These are phyloP conservation scores for Alisma plantagoaquatica DNA, from an alignment of 106 monocot species.

Conservation along the genomic window DNA sequence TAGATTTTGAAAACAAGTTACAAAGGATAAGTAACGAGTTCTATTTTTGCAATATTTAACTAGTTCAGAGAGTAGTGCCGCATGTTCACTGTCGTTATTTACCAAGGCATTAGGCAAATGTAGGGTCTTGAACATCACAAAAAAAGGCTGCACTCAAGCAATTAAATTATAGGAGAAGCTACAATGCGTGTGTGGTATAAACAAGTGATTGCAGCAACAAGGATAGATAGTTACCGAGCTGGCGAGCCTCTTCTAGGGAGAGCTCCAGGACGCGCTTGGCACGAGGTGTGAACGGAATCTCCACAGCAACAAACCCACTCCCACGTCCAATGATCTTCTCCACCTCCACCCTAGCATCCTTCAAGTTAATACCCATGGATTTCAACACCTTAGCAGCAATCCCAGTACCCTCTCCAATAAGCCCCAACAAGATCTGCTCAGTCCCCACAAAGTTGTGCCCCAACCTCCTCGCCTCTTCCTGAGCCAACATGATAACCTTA, in stretches of 20 bases:
- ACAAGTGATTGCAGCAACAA: too few species aligned
- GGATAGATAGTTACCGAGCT: constrained; percentile 19
- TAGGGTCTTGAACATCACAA: too few species aligned
- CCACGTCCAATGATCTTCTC: constrained; percentile 32
- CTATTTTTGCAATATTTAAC: too few species aligned
- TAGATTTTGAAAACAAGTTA: too few species aligned
- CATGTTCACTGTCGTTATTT: too few species aligned
- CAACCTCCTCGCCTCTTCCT: constrained; percentile 26
- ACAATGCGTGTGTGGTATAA: too few species aligned
- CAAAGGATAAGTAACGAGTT: too few species aligned
- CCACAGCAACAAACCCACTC: constrained; percentile 32
- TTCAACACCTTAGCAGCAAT: constrained; percentile 33
- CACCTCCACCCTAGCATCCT: constrained; percentile 34
- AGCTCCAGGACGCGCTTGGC: constrained; percentile 30
- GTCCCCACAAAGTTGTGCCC: constrained; percentile 34
- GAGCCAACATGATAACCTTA: constrained; percentile 32
- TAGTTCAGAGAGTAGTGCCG: too few species aligned
- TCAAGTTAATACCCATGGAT: constrained; percentile 31
- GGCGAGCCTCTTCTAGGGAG: constrained; percentile 30
- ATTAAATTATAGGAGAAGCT: too few species aligned
- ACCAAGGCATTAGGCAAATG: too few species aligned
- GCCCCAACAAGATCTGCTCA: constrained; percentile 26
- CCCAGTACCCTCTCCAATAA: constrained; percentile 30
- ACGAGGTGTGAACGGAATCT: constrained; percentile 29
- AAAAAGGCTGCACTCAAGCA: too few species aligned